These are phyloP conservation scores for Sequoia sempervirens DNA, from an alignment of 75 land plant species.

Conservation along the genomic window DNA sequence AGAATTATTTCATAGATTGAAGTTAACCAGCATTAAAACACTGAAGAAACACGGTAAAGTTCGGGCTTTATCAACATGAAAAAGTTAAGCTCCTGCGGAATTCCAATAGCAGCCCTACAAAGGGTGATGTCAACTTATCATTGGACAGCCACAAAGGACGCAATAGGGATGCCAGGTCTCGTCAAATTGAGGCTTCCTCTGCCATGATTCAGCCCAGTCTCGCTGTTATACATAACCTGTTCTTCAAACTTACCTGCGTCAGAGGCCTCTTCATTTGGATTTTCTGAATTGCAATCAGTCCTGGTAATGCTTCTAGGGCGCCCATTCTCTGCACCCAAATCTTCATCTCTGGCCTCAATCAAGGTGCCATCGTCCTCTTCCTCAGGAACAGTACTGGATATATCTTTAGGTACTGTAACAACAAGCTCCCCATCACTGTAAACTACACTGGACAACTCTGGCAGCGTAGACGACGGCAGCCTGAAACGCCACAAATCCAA, in stretches of 20 bases:
- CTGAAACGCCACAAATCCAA: conserved; percentile 60
- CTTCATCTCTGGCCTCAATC: conserved; percentile 3
- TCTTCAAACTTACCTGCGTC: neutral
- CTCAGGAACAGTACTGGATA: conserved; percentile 2
- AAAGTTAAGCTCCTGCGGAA: neutral
- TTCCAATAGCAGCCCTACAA: neutral
- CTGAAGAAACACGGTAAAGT: neutral
- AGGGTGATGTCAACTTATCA: neutral
- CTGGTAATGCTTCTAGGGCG: neutral
- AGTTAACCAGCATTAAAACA: neutral
- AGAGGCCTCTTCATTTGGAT: neutral
- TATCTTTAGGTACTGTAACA: conserved; percentile 45
- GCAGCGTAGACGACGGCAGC: conserved; percentile 46
- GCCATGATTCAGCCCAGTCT: neutral
- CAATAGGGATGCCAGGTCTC: neutral
- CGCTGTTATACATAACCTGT: neutral
- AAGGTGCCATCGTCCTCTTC: conserved; percentile 6
- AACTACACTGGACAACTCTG: conserved; percentile 45
- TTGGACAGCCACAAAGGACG: neutral
- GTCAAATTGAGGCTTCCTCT: neutral
- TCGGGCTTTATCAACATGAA: neutral
- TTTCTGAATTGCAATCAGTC: neutral
- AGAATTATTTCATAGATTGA: neutral
- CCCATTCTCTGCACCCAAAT: neutral
- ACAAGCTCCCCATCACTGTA: conserved; percentile 47